Conservation (phyloP, 495 filamentous ascomycete genomes). For the Gamarada debralockiae region DNA sequence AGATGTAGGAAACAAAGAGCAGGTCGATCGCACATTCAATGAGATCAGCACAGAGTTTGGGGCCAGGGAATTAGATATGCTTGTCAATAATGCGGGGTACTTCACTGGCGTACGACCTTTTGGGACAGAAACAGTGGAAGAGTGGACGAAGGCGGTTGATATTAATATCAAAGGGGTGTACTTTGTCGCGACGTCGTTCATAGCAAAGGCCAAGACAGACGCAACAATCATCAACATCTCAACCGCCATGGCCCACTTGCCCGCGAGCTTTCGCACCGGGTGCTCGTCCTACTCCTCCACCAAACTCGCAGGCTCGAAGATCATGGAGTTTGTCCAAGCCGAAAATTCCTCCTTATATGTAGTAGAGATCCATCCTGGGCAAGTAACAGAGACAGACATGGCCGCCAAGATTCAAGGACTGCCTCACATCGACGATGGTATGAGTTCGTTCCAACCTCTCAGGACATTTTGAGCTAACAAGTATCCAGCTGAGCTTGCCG, state of each 20-base stretch:
- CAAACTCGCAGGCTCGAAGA: slow-evolving; percentile 36
- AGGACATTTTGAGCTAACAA: slow-evolving; percentile 4
- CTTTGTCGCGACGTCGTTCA: slow-evolving; percentile 36
- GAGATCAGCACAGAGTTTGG: slow-evolving; percentile 28
- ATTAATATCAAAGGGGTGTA: slow-evolving; percentile 36
- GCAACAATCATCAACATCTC: slow-evolving; percentile 35
- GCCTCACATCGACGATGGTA: slow-evolving; percentile 33
- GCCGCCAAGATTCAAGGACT: too few relatives aligned
- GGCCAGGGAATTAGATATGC: too few relatives aligned
- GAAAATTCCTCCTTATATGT: slow-evolving; percentile 29
- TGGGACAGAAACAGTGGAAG: slow-evolving; percentile 25
- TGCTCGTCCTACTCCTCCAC: slow-evolving; percentile 34
- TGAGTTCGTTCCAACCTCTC: background rate
- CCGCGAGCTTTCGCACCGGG: slow-evolving; percentile 24
- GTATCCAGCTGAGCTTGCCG: slow-evolving; percentile 14
- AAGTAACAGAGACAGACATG: slow-evolving; percentile 30
- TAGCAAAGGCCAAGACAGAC: slow-evolving; percentile 31
- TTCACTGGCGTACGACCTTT: slow-evolving; percentile 30
- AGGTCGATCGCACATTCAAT: slow-evolving; percentile 31
- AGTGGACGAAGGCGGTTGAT: slow-evolving; percentile 31
- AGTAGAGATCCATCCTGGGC: slow-evolving; percentile 43
- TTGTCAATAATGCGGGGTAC: slow-evolving; percentile 29
- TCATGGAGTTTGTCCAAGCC: slow-evolving; percentile 29
- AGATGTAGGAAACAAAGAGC: slow-evolving; percentile 36
- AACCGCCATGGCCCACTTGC: slow-evolving; percentile 34